These are phyloP conservation scores for Capronia epimyces DNA, from an alignment of 2,329 filamentous ascomycete genomes.

Conservation along the genomic window DNA sequence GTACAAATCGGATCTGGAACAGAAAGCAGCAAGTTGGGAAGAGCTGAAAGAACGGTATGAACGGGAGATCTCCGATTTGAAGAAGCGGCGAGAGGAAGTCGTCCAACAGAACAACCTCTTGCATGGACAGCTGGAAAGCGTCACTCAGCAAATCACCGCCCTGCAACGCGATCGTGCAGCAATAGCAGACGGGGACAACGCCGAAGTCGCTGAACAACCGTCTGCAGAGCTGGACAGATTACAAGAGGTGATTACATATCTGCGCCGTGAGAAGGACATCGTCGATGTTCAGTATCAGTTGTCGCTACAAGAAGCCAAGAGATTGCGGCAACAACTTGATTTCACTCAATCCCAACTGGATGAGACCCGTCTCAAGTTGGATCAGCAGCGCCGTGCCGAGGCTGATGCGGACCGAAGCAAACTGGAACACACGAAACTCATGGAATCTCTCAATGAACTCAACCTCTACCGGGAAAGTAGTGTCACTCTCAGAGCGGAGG, in stretches of 20 bases:
- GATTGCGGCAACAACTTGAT: slow-evolving; percentile 82
- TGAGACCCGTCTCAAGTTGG: slow-evolving; percentile 78
- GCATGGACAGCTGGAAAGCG: slow-evolving; percentile 79
- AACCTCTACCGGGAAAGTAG: slow-evolving; percentile 96
- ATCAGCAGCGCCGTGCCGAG: slow-evolving; percentile 76
- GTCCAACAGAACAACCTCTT: slow-evolving; percentile 85
- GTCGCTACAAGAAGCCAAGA: slow-evolving; percentile 78
- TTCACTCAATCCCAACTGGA: slow-evolving; percentile 84
- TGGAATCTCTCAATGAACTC: slow-evolving; percentile 91
- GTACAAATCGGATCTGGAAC: slow-evolving; percentile 68
- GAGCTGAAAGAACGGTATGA: slow-evolving; percentile 76
- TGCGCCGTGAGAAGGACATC: slow-evolving; percentile 95
- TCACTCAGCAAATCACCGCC: slow-evolving; percentile 70
- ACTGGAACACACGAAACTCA: slow-evolving; percentile 78
- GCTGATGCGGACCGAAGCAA: slow-evolving; percentile 67
- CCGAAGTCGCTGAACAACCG: slow-evolving; percentile 44
- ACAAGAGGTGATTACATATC: slow-evolving; percentile 83
- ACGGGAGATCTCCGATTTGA: slow-evolving; percentile 73
- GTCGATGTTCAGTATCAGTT: slow-evolving; percentile 93
- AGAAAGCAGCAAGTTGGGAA: slow-evolving; percentile 82
- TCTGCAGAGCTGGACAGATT: slow-evolving; percentile 65
- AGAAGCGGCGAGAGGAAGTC: slow-evolving; percentile 72
- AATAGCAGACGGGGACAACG: slow-evolving; percentile 48
- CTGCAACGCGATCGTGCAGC: slow-evolving; percentile 69
- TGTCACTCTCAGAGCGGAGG: slow-evolving; percentile 80